Evolutionary conservation across 2,329 filamentous ascomycete genomes (phyloP).

Genomic region (Colletotrichum somersetense): DNA sequence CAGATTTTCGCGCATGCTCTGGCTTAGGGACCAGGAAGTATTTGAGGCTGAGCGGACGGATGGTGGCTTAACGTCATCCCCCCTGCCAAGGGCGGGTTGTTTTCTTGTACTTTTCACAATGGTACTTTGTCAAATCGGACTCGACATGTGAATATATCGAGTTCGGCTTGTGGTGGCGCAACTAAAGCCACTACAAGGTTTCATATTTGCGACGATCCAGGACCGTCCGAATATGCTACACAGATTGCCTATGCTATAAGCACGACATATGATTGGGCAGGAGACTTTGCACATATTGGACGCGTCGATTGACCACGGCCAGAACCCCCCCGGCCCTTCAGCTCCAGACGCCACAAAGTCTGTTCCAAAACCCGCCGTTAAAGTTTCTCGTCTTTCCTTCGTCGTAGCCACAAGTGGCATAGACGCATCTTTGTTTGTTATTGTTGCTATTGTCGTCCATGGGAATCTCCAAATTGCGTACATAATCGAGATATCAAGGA

Average conservation of each 20-base stretch:
- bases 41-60: background rate
- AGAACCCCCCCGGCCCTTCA: background rate
- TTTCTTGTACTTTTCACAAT: slow-evolving; percentile 4
- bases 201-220: background rate
- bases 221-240: background rate
- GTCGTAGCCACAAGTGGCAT: background rate
- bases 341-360: background rate
- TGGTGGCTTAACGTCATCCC: slow-evolving; percentile 1
- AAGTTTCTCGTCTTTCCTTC: background rate
- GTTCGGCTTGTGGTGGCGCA: background rate
- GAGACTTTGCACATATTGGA: background rate
- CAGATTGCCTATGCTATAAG: too few species aligned
- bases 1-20: slow-evolving; percentile 6
- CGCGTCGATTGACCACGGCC: background rate
- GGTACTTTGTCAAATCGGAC: background rate
- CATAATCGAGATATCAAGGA: background rate
- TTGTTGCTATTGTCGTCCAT: background rate
- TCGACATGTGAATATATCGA: slow-evolving; percentile 2
- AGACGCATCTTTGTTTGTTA: background rate
- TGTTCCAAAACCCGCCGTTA: background rate
- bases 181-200: background rate
- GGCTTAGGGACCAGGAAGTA: background rate
- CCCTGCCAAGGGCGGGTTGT: background rate
- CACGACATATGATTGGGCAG: background rate
- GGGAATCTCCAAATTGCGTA: background rate